Base-by-base conservation (phyloP, 2,329 filamentous ascomycete genomes). In the Colletotrichum endophyticum region DNA sequence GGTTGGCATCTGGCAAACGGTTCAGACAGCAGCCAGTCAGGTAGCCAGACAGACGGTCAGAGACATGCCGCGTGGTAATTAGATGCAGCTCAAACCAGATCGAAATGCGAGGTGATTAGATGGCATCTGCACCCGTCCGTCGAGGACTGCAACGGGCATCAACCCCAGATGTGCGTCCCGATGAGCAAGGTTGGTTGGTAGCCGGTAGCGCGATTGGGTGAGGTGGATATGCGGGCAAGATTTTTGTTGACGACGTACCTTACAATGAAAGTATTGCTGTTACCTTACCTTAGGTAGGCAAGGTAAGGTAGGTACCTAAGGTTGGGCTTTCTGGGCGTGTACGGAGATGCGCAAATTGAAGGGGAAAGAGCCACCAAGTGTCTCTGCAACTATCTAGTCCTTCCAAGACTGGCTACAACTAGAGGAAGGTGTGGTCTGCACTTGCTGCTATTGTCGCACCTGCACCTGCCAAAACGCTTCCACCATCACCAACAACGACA, bases 41-140 rank as follows among this genome's bases (percentile, higher is more conserved):
- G 44, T 13, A 53, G 44, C 44, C 44, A 53, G 44, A 22, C 44
- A 53, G 44, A 22, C 12, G 44, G 44, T 53, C 44, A 53, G 22
- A 56, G 49, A 16, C 27, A 49, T 57, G 44, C 66, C n/a, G n/a
- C 56, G 49, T 53, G 49, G 27, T 39, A 49, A 53, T 53, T 13
- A 53, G 11, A 53, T 53, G 44, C 44, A 53, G 44, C 36, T 28
- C 66, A 62, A 49, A 16, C 16, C n/a, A 39, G 68, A 70, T 70
- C 68, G 57, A 59, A 63, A 68, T 73, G 63, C 70, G 64, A 64
- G 63, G 57, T 70, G 70, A 76, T 76, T 70, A 76, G 74, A 76
- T 76, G 74, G 71, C 70, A 76, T 74, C 66, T 76, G 74, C 74
- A 73, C 49, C 34, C 34, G 34, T 68, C 73, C 63, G 70, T 36